Percentiles rank a stretch among this genome's conserved stretches.
Evolutionary conservation across 495 filamentous ascomycete species (phyloP).

Genomic region (Neurospora intermedia): DNA sequence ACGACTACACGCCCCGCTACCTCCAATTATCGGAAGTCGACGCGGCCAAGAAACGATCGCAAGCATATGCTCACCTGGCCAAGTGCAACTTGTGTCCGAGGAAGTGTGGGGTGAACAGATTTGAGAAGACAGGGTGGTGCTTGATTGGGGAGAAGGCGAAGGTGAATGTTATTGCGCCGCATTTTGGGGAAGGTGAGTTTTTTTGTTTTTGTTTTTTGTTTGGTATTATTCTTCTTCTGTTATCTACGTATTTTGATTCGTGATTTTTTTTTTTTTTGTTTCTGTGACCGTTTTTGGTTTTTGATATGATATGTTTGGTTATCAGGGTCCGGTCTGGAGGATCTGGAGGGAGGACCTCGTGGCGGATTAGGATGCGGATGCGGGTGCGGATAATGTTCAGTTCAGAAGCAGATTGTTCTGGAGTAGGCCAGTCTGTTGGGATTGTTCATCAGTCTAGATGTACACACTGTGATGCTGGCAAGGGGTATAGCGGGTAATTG

Average conservation of each 20-base stretch:
- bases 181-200: constrained; percentile 49
- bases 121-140: constrained; percentile 60
- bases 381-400: not conserved
- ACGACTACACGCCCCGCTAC: constrained; percentile 62
- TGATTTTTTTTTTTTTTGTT: no score
- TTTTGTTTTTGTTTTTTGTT: not conserved
- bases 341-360: no score
- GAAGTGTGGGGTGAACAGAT: constrained; percentile 62
- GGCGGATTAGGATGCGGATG: not conserved
- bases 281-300: no score
- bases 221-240: no score
- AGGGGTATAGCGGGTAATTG: not conserved
- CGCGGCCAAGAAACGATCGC: constrained; percentile 51
- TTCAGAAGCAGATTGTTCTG: not conserved
- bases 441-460: not conserved
- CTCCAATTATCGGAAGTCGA: constrained; percentile 47
- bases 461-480: not conserved
- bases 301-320: no score
- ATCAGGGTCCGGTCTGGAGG: no score
- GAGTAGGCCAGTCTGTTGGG: not conserved
- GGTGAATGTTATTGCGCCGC: constrained; percentile 68
- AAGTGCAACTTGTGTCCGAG: constrained; percentile 72
- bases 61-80: constrained; percentile 54
- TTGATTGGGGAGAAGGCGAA: constrained; percentile 62
- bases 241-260: no score